Evolutionary conservation across 495 filamentous ascomycete species (phyloP).

Genomic region (Penicillium manginii): DNA sequence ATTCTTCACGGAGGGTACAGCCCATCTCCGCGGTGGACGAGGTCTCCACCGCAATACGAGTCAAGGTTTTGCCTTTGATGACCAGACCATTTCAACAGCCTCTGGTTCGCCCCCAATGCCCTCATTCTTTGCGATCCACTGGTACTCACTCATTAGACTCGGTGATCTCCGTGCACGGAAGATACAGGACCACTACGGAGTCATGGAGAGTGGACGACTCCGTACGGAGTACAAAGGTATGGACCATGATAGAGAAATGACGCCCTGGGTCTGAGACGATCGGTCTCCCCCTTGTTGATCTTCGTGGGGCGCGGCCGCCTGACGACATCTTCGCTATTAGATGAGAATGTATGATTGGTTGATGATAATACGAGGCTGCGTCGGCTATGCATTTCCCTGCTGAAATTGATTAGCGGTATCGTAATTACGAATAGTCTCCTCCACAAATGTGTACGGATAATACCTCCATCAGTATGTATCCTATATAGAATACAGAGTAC

Average conservation of each 20-base stretch:
- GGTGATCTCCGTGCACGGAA: slow-evolving; percentile 6
- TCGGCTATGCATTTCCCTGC: slow-evolving; percentile 2
- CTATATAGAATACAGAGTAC: too few species aligned
- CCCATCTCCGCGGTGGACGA: slow-evolving; percentile 9
- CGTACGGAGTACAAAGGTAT: neutral
- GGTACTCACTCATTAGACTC: neutral
- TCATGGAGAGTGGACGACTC: neutral
- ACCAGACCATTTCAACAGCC: neutral
- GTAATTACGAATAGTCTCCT: neutral
- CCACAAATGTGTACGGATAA: neutral
- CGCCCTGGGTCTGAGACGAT: neutral
- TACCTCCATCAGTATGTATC: too few species aligned
- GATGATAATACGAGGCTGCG: slow-evolving; percentile 4
- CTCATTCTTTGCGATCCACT: neutral
- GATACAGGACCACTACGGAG: neutral
- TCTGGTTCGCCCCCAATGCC: slow-evolving; percentile 5
- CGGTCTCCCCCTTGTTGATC: slow-evolving; percentile 1
- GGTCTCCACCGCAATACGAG: slow-evolving; percentile 4
- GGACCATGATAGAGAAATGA: neutral
- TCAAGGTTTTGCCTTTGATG: slow-evolving; percentile 9
- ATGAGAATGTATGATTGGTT: neutral
- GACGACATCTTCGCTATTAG: neutral
- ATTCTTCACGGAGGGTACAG: slow-evolving; percentile 7
- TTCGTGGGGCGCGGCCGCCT: slow-evolving; percentile 4
- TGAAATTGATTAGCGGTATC: neutral